Evolutionary conservation across 129 eudicot species (phyloP).

Genomic region (Lonicera japonica): DNA sequence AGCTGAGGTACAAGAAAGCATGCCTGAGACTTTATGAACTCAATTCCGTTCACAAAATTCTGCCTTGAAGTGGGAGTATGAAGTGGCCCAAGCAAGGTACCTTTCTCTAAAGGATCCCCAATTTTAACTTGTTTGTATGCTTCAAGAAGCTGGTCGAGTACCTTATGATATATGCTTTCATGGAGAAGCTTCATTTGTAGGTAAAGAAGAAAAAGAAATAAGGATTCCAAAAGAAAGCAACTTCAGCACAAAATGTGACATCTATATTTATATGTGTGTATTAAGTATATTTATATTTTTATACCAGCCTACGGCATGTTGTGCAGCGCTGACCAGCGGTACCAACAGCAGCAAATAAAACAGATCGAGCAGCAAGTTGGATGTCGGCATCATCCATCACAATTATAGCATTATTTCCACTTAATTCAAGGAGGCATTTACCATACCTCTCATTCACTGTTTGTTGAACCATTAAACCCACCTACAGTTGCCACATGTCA

Average conservation of each 20-base stretch:
- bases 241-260: slow-evolving; percentile 2
- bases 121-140: slow-evolving; percentile 84
- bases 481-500: slow-evolving; percentile 38
- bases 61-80: slow-evolving; percentile 72
- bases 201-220: background rate
- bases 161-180: slow-evolving; percentile 65
- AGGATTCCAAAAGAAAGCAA: slow-evolving; percentile 8
- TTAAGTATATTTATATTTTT: slow-evolving; percentile 3
- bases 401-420: slow-evolving; percentile 91
- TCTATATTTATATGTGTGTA: background rate
- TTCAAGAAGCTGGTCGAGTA: slow-evolving; percentile 65
- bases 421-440: slow-evolving; percentile 89
- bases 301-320: slow-evolving; percentile 98
- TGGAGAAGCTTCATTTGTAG: slow-evolving; percentile 67
- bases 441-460: slow-evolving; percentile 83
- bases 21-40: slow-evolving; percentile 76
- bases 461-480: slow-evolving; percentile 86
- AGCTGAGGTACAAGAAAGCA: slow-evolving; percentile 5
- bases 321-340: slow-evolving; percentile 99
- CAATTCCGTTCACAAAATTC: slow-evolving; percentile 78
- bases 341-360: slow-evolving; percentile 98
- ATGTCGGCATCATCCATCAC: slow-evolving; percentile 96
- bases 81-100: slow-evolving; percentile 90
- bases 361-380: slow-evolving; percentile 84
- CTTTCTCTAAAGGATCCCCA: slow-evolving; percentile 87